These are phyloP conservation scores for Entrophospora sp. DNA, from an alignment of 192 early-diverging fungal genomes.

Conservation along the genomic window DNA sequence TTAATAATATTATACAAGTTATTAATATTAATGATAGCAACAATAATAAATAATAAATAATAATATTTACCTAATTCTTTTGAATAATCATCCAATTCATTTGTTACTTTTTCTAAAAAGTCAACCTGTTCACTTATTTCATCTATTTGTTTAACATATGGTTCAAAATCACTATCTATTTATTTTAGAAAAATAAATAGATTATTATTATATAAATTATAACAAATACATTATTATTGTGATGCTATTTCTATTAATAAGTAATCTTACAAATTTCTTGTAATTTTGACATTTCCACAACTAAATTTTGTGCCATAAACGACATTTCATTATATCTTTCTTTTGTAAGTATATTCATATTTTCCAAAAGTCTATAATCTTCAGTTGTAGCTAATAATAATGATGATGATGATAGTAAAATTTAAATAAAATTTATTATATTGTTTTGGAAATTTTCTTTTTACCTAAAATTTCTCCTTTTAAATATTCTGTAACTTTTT, in stretches of 20 bases:
- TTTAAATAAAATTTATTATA: neutral
- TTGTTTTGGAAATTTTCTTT: neutral
- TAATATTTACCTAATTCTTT: constrained; percentile 29
- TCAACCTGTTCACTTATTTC: constrained; percentile 36
- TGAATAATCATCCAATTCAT: constrained; percentile 37
- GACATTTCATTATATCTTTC: constrained; percentile 34
- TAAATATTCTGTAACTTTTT: constrained; percentile 31
- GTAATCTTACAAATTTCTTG: constrained; percentile 28
- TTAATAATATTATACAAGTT: no score
- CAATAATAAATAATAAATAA: neutral
- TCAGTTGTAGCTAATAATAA: constrained; percentile 27
- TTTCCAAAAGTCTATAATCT: constrained; percentile 35
- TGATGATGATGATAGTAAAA: neutral
- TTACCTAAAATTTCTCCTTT: constrained; percentile 32
- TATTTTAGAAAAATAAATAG: neutral
- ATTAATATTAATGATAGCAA: neutral
- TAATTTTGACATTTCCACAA: constrained; percentile 33
- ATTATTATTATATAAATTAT: no score
- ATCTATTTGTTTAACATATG: constrained; percentile 32
- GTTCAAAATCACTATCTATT: constrained; percentile 35
- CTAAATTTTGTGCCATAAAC: constrained; percentile 31
- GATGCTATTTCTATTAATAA: neutral
- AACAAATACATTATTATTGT: neutral
- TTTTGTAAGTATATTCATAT: constrained; percentile 31
- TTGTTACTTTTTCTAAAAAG: constrained; percentile 29